Base-by-base conservation (phyloP, 1,284 basidiomycete genomes). In the Leccinum pseudoinsigne region DNA sequence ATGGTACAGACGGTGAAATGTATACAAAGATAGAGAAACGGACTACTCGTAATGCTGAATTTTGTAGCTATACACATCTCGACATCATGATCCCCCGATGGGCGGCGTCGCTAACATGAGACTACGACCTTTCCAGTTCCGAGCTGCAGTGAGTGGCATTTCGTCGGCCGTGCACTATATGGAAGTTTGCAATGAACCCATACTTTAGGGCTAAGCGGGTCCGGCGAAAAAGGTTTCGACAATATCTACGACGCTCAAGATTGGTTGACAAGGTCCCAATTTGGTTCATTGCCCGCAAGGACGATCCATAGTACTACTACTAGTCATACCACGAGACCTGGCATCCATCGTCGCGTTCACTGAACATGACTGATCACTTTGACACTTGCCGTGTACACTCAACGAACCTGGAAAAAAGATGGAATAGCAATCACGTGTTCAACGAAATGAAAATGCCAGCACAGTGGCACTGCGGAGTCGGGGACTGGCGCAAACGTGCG, bases 141-240 rank as follows among this genome's bases (percentile, higher is more conserved):
- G 53, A 21, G 62, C 59, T 28, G 74, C 73, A 47, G 72, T 74
- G 56, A 36, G 75, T 70, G 10, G 56, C 18, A 47, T 59, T 6
- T 31, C 56, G 2, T 26, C 12, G 12, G 12, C 31, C 4, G 18
- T 21, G 23, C 47, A 12, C 47, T 21, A 12, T 51, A 23, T 8
- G 21, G 23, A 26, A 26, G 5, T 53, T 40, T 21, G 11, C 3
- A 47, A 47, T 47, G 45, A 47, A 40, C 34, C 12, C 40, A 76
- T 74, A 77, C 72, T 5, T 58, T 57, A 34, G 73, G 74, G 9
- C 62, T 76, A 26, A 77, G 75, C 47, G 72, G 74, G 31, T 66
- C 71, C 28, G 74, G 71, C 7, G 71, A 68, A 18, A 79, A 74
- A 58, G 73, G 76, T 7, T 77, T 78, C 36, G 68, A 74, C 51